Base-by-base conservation (phyloP, 2,329 filamentous ascomycete species). In the Fusarium sp. region DNA sequence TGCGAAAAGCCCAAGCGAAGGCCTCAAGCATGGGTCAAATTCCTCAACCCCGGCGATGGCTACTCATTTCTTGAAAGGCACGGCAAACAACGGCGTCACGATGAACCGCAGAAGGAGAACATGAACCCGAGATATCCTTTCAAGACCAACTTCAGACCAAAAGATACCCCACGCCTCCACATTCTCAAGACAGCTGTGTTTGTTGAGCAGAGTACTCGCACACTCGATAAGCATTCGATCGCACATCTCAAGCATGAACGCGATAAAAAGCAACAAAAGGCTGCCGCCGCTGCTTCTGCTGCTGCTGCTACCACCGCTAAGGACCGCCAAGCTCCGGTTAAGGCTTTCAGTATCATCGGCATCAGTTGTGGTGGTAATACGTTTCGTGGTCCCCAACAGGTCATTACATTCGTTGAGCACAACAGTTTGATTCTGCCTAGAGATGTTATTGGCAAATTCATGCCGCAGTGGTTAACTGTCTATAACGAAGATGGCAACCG, bases 311-410 rank as follows among this genome's bases (percentile, higher is more conserved):
- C 54, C 9, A 22, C 55, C 3, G n/a, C 47, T 4, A 65, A 53
- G 22, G 62, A 70, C 73, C 25, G 65, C 68, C 65, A 74, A 6
- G 46, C 41, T 64, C 80, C 52, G 53, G 78, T 52, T 5, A 68
- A 72, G 25, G 44, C 53, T 1, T 76, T 79, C 44, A n/a, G 17
- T 9, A 41, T 78, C 58, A 59, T 12, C 12, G 39, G 56, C 4
- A 62, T 87, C 35, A 81, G 80, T 12, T 88, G 86, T 59, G 88
- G 88, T 4, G 83, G 86, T 47, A 86, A 86, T 69, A 76, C 83
- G 12, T 89, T 86, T 56, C 55, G 75, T 4, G 58, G 77, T 0
- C 31, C 47, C 3, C 33, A 65, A 9, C 73, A 76, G 68, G 72
- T 9, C 25, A 78, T 89, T 11, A 78, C 79, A 0, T 90, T 87